These are phyloP conservation scores for Solanum pimpinellifolium DNA, from an alignment of 257 asterid species.

Conservation along the genomic window DNA sequence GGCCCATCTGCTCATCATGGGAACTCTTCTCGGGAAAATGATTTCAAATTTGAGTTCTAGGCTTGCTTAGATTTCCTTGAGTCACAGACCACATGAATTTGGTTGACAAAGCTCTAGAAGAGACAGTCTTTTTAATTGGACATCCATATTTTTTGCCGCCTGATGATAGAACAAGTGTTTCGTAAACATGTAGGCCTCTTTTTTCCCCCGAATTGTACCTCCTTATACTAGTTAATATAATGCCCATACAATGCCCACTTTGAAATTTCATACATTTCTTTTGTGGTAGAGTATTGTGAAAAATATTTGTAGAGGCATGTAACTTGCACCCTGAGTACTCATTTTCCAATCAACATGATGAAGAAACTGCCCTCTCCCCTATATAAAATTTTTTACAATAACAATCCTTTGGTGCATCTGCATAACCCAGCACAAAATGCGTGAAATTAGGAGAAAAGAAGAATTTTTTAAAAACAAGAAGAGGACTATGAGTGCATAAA, in stretches of 20 bases:
- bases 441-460: conserved; percentile 10
- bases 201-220: too few relatives aligned
- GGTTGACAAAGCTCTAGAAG: too few relatives aligned
- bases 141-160: too few relatives aligned
- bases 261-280: background rate
- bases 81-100: too few relatives aligned
- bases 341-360: conserved; percentile 1
- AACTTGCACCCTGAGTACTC: background rate
- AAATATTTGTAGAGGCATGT: background rate
- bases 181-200: too few relatives aligned
- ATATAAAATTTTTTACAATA: conserved; percentile 27
- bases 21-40: too few relatives aligned
- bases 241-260: background rate
- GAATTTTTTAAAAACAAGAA: background rate
- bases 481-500: background rate
- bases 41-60: too few relatives aligned
- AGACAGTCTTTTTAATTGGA: too few relatives aligned
- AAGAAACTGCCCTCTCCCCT: background rate
- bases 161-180: too few relatives aligned
- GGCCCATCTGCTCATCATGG: too few relatives aligned
- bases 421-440: conserved; percentile 31
- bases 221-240: too few relatives aligned
- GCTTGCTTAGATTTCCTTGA: too few relatives aligned
- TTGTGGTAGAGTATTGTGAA: background rate
- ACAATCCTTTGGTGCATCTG: conserved; percentile 21